Percentiles rank a stretch among this genome's conserved stretches.
phyloP scores from a whole-genome alignment of 177 flowering plant species.

The Telopea speciosissima region DNA sequence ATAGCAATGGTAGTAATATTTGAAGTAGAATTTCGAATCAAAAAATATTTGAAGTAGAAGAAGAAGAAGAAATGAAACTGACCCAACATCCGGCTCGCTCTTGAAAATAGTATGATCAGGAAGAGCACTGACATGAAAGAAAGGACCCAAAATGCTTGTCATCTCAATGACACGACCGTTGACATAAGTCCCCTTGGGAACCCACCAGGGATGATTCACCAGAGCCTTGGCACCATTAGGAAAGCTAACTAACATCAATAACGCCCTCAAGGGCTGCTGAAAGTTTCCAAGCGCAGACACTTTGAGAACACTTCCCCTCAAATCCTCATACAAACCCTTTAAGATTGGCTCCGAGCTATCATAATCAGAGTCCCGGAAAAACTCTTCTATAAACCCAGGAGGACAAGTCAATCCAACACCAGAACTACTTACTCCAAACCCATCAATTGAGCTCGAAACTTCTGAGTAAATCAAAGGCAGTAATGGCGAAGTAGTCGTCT shows the following conservation, averaged over 20 bases:
- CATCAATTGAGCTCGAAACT: constrained; percentile 47
- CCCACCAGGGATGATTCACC: constrained; percentile 89
- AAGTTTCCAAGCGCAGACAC: constrained; percentile 87
- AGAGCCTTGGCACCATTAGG: constrained; percentile 68
- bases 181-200: constrained; percentile 57
- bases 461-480: constrained; percentile 60
- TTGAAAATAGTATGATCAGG: constrained; percentile 76
- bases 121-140: constrained; percentile 91
- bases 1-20: too few species aligned
- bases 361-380: constrained; percentile 65
- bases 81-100: constrained; percentile 97
- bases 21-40: too few species aligned
- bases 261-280: constrained; percentile 79
- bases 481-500: constrained; percentile 41
- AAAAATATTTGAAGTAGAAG: too few species aligned
- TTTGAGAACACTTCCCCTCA: constrained; percentile 70
- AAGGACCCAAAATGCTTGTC: constrained; percentile 93
- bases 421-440: constrained; percentile 40
- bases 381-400: constrained; percentile 85
- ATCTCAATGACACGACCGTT: constrained; percentile 91
- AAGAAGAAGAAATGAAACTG: constrained; percentile 23
- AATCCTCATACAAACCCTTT: constrained; percentile 71
- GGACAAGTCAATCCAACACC: constrained; percentile 37
- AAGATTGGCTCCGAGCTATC: constrained; percentile 75
- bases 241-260: constrained; percentile 53